Percentiles rank a stretch among this genome's conserved stretches.
These are phyloP conservation scores for Bathelium albidoporum DNA, from an alignment of 495 filamentous ascomycete species.

Conservation along the genomic window DNA sequence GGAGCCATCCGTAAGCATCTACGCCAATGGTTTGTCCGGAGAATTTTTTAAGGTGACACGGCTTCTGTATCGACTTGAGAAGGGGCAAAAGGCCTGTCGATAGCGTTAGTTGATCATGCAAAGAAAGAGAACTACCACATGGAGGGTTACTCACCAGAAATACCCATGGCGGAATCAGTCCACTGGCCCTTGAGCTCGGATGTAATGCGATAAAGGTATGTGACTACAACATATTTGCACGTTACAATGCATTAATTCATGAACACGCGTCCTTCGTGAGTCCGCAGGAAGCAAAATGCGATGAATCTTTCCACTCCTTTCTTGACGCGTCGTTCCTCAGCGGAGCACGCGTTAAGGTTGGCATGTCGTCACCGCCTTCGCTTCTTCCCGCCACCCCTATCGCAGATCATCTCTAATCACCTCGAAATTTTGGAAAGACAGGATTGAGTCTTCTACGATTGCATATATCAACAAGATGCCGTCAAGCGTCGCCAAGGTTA, in stretches of 20 bases:
- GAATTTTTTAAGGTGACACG: slow-evolving; percentile 76
- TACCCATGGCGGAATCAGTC: slow-evolving; percentile 27
- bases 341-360: background rate
- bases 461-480: slow-evolving; percentile 47
- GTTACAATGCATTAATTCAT: background rate
- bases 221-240: background rate
- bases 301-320: background rate
- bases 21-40: slow-evolving; percentile 80
- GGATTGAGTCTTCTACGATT: background rate
- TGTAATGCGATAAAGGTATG: background rate
- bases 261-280: background rate
- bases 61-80: slow-evolving; percentile 91
- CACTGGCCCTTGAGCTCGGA: background rate
- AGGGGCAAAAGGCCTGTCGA: slow-evolving; percentile 70
- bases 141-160: slow-evolving; percentile 26
- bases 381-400: background rate
- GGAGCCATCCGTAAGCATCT: slow-evolving; percentile 97
- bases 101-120: slow-evolving; percentile 9
- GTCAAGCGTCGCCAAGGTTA: slow-evolving; percentile 62
- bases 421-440: background rate
- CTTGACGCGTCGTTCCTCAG: background rate
- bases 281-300: background rate
- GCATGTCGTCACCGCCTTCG: slow-evolving; percentile 4
- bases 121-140: background rate
- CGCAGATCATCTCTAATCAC: background rate